Evolutionary conservation across 345 rosid genomes (phyloP), one percentile per base, ranked within the genome.

Genomic region (Crucihimalaya himalaica): DNA sequence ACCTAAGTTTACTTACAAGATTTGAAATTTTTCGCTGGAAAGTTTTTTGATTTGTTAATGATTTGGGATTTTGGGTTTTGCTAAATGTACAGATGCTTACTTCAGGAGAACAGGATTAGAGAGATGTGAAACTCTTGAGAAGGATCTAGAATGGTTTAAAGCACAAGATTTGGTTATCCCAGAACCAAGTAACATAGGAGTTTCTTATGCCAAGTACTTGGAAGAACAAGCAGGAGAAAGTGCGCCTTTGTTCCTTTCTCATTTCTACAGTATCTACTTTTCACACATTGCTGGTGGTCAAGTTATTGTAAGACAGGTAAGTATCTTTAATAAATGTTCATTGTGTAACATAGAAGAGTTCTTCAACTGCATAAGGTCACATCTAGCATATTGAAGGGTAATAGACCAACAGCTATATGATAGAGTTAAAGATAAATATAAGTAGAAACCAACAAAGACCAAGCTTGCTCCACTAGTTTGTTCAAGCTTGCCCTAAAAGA

Each of bases 51-150:
- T 59, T 46, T 39, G 63, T 8, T 45, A 32, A 7, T 42, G 34
- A 23, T 59, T 60, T 55, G 47, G 12, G 13, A 15, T 58, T 19
- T 13, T 31, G 32, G 42, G 9, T 23, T 32, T 28, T 51, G 25
- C 6, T 4, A 43, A 52, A 28, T 21, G 23, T 64, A 21, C 87
- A 94, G 98, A 84, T 88, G 83, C 95, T 14, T 91, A 91, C 81
- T 94, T 94, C 67, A 87, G 95, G 65, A 89, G 82, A 68, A 94
- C 93, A 55, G 96, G 97, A 63, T 72, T 94, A 87, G 98, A 91
- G 78, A 68, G 96, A 74, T 66, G 93, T 31, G 77, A 63, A 58
- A 70, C 83, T 63, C 80, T 94, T 79, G 86, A 87, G 48, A 83
- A 70, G 28, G 98, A 94, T 79, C 71, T 94, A 63, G 79, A 87